Percentiles rank a stretch among this genome's conserved stretches.
phyloP scores from a whole-genome alignment of 495 filamentous ascomycete species.

The Bacidia rubella region DNA sequence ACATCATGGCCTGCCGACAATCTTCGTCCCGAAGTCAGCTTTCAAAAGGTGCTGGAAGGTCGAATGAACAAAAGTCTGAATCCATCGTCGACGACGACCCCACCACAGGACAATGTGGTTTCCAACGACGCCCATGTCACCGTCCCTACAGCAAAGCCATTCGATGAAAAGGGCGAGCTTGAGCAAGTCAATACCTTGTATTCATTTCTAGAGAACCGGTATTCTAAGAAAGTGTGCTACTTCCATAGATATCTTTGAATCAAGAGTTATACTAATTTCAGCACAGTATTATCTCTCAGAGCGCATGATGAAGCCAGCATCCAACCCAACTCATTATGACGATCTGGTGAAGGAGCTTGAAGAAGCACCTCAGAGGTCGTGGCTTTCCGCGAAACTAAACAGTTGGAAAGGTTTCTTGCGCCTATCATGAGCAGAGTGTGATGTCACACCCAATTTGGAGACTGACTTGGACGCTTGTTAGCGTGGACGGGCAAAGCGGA shows the following conservation, averaged over 20 bases:
- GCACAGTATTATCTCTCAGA: constrained; percentile 49
- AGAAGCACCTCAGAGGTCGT: constrained; percentile 52
- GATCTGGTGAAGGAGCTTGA: constrained; percentile 58
- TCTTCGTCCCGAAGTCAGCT: constrained; percentile 63
- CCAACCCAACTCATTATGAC: constrained; percentile 65
- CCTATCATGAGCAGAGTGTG: constrained; percentile 36
- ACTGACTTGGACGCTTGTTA: too few species aligned
- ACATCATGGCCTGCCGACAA: constrained; percentile 65
- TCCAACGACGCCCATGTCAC: constrained; percentile 16
- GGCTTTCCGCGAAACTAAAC: constrained; percentile 39
- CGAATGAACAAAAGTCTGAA: constrained; percentile 34
- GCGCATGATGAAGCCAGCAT: constrained; percentile 50
- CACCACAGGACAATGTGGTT: constrained; percentile 7
- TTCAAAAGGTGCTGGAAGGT: constrained; percentile 54
- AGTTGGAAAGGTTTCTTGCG: constrained; percentile 52
- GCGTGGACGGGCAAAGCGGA: too few species aligned
- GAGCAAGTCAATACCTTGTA: constrained; percentile 57
- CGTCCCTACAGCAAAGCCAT: constrained; percentile 12
- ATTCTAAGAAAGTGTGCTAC: constrained; percentile 39
- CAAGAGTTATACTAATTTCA: not conserved
- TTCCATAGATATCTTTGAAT: not conserved
- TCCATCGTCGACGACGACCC: constrained; percentile 7
- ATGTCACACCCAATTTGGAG: too few species aligned
- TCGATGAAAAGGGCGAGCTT: constrained; percentile 30
- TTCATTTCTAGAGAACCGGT: constrained; percentile 60